These are phyloP conservation scores for Fraxinus greggii DNA, from an alignment of 305 asterid genomes.

Conservation along the genomic window DNA sequence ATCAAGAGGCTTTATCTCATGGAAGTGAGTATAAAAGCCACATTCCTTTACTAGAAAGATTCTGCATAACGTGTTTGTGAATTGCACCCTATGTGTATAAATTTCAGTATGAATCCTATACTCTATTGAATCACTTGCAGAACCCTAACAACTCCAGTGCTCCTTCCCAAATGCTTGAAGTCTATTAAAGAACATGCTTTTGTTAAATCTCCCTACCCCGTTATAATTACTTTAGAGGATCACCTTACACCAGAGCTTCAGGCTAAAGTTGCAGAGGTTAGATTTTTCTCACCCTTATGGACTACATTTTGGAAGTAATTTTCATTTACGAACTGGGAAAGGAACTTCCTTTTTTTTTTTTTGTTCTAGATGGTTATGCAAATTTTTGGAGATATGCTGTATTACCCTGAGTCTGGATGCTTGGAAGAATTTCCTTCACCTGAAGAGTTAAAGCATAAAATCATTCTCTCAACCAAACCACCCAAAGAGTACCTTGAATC, in stretches of 20 bases:
- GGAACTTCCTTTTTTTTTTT: background rate
- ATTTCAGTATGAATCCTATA: background rate
- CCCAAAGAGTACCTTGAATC: slow-evolving; percentile 81
- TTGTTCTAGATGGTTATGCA: slow-evolving; percentile 58
- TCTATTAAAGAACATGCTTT: slow-evolving; percentile 81
- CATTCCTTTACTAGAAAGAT: background rate
- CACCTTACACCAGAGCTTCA: slow-evolving; percentile 81
- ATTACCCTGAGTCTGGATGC: slow-evolving; percentile 58
- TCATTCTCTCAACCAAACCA: slow-evolving; percentile 83
- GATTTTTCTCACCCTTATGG: background rate
- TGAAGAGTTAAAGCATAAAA: slow-evolving; percentile 59
- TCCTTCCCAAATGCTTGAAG: slow-evolving; percentile 74
- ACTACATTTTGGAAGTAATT: background rate
- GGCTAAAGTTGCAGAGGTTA: slow-evolving; percentile 87
- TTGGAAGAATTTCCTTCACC: slow-evolving; percentile 78
- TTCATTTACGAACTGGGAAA: slow-evolving; percentile 3
- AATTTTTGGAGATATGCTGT: slow-evolving; percentile 70
- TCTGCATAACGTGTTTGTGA: background rate
- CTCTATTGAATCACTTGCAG: slow-evolving; percentile 37
- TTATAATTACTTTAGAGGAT: slow-evolving; percentile 80
- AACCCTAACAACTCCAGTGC: slow-evolving; percentile 82
- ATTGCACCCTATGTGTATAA: background rate
- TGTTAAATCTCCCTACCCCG: slow-evolving; percentile 75
- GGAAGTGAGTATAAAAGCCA: background rate
- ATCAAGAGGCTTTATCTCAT: background rate